Base-by-base conservation (phyloP, 805 yeast genomes). In the Zygoascus ofunaensis region DNA sequence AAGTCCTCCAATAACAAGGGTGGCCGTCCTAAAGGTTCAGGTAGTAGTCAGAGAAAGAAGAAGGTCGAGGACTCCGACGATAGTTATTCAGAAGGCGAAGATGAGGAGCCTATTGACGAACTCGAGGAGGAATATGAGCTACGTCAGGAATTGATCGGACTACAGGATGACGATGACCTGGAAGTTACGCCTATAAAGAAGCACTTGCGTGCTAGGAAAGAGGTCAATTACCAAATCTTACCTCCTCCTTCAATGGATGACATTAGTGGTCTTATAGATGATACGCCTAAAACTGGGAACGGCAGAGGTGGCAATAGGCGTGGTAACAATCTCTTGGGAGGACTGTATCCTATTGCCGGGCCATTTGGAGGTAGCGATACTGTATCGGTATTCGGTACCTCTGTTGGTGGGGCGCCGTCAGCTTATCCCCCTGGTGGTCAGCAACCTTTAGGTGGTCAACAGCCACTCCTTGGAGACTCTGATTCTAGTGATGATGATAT, bases 281-380 rank as follows among this genome's bases (percentile, higher is more conserved):
- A 44, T 37, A 49, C 52, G 48, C 55, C 44, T 52, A 37, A 39
- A 5, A 42, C 45, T n/a, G 32, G 48, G 14, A 63, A 64, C 24
- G 65, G 72, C 15, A 67, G 72, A 51, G 56, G 62, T 14, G 59
- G 62, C 12, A 54, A 65, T 37, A 61, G 71, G 34, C 62, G 66
- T n/a, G 41, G 39, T 34, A 41, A 70, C 17, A 57, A 64, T 4
- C 59, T 68, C 15, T 58, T 82, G 34, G 73, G 87, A 56, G 73
- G 95, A 34, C 65, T 92, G 33, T 89, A 84, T 57, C 94, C 96
- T 4, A 90, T 96, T 0, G 87, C 87, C 14, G 98, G 98, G 0
- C 98, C 98, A 1, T 90, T 90, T 69, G 98, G 98, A 23, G 98
- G 98, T 19, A 81, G 90, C 49, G 97, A 90, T 59, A 94, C 87